Percentiles rank a stretch among this genome's conserved stretches.
These are phyloP conservation scores for Castanea crenata DNA, from an alignment of 306 rosid genomes.

Conservation along the genomic window DNA sequence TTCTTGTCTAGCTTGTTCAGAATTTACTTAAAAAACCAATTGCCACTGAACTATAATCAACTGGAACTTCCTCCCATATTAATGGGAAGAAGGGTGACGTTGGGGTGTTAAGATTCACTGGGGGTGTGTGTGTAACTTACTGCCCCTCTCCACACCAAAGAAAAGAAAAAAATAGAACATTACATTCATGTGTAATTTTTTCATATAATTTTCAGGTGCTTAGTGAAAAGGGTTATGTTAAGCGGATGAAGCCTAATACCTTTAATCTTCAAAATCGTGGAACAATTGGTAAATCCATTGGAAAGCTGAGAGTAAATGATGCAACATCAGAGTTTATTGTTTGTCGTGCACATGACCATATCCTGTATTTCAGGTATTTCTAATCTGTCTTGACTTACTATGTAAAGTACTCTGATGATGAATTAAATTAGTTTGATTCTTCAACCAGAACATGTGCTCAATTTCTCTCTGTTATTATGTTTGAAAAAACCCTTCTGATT, in stretches of 20 bases:
- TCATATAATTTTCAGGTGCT: slow-evolving; percentile 55
- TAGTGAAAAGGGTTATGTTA: slow-evolving; percentile 94
- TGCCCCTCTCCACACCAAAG: no score
- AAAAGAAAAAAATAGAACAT: not conserved
- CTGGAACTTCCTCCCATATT: no score
- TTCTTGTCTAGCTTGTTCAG: not conserved
- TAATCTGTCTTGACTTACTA: not conserved
- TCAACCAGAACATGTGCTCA: not conserved
- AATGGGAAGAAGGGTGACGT: no score
- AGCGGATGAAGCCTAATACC: slow-evolving; percentile 90
- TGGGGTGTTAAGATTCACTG: no score
- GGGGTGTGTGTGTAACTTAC: no score
- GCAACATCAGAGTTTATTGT: slow-evolving; percentile 94
- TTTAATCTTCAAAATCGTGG: slow-evolving; percentile 94
- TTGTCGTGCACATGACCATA: slow-evolving; percentile 90
- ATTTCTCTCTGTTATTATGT: no score
- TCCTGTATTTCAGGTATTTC: slow-evolving; percentile 85
- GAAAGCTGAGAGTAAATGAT: slow-evolving; percentile 91
- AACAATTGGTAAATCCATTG: slow-evolving; percentile 98
- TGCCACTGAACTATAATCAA: no score
- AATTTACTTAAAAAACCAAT: not conserved
- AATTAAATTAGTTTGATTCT: not conserved
- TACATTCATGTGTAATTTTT: not conserved
- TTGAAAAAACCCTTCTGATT: no score
- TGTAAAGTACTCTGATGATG: not conserved